These are phyloP conservation scores for Dittrichia graveolens DNA, from an alignment of 129 eudicot species.

Conservation along the genomic window DNA sequence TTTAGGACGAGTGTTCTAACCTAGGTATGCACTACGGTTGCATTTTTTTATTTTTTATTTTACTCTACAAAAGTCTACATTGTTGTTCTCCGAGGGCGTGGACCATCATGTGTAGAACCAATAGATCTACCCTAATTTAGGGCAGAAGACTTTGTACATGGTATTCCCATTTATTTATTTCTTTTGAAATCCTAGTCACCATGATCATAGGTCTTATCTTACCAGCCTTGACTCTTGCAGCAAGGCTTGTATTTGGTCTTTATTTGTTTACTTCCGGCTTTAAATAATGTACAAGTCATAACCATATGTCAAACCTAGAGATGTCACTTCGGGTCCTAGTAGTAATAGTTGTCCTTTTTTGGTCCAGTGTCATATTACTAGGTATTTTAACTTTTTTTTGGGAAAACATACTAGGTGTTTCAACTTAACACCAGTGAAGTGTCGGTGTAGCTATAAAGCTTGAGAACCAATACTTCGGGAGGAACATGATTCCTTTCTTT, in stretches of 20 bases:
- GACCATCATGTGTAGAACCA: neutral
- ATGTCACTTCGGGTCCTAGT: constrained; percentile 10
- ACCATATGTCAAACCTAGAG: neutral
- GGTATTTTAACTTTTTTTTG: no score
- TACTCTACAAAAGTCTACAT: neutral
- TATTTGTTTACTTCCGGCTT: neutral
- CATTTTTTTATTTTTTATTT: neutral
- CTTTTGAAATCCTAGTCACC: neutral
- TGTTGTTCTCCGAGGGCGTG: no score
- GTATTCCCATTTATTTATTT: no score
- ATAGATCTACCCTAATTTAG: neutral
- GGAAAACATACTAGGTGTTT: no score
- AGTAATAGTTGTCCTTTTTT: neutral
- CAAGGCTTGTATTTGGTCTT: constrained; percentile 4
- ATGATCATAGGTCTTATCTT: neutral
- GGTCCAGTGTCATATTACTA: neutral
- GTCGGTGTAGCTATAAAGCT: no score
- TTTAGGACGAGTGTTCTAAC: constrained; percentile 4
- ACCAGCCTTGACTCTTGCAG: neutral
- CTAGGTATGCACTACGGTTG: constrained; percentile 1
- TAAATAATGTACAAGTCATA: constrained; percentile 9
- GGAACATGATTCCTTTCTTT: no score
- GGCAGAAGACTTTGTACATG: neutral
- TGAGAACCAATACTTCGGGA: no score
- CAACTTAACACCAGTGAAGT: no score